Evolutionary conservation across 148 eudicot species (phyloP).

Genomic region (Rhododendron henanense): DNA sequence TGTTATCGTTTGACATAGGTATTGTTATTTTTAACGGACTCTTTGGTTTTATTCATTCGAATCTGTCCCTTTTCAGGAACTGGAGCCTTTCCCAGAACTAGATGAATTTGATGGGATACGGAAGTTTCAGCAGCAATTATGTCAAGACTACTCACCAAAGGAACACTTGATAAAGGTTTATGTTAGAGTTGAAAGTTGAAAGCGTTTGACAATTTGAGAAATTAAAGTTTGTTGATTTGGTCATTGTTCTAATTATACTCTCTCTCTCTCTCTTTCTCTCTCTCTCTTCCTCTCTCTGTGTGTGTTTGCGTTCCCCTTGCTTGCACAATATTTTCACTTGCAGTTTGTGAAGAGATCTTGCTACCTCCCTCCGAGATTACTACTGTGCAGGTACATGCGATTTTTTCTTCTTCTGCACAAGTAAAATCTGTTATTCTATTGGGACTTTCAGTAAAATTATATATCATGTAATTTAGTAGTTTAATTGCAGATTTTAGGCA

Average conservation of each 20-base stretch:
- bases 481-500: neutral
- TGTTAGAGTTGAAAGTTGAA: neutral
- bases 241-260: slow-evolving; percentile 8
- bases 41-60: neutral
- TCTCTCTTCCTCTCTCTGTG: neutral
- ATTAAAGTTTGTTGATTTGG: neutral
- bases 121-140: slow-evolving; percentile 61
- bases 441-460: neutral
- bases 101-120: slow-evolving; percentile 58
- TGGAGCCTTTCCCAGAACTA: slow-evolving; percentile 80
- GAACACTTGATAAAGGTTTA: slow-evolving; percentile 72
- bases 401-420: neutral
- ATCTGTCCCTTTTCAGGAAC: slow-evolving; percentile 45
- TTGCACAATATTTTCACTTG: slow-evolving; percentile 20
- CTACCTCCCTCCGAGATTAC: slow-evolving; percentile 75
- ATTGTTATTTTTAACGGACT: neutral
- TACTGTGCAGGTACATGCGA: slow-evolving; percentile 60
- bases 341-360: slow-evolving; percentile 83
- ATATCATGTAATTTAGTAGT: neutral
- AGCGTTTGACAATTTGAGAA: neutral
- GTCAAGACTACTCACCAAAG: slow-evolving; percentile 62
- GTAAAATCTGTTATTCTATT: neutral
- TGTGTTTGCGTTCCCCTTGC: neutral
- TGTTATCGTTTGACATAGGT: neutral
- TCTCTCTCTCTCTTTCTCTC: neutral